phyloP scores from a whole-genome alignment of 2,329 filamentous ascomycete species.

The Geoglossum cookeanum region DNA sequence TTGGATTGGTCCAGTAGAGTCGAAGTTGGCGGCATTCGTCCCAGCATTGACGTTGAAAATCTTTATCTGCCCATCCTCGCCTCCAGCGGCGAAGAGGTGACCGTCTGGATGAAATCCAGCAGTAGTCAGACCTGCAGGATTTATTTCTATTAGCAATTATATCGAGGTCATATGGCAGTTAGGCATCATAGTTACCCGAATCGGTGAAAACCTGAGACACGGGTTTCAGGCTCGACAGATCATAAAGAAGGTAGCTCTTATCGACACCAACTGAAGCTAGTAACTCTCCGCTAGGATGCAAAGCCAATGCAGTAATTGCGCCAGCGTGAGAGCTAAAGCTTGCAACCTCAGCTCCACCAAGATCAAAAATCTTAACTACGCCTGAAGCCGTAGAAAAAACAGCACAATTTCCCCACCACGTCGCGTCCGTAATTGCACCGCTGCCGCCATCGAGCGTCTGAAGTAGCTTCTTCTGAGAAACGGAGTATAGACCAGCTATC shows the following conservation, averaged over 20 bases:
- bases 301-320: slow-evolving; percentile 52
- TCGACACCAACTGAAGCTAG: slow-evolving; percentile 76
- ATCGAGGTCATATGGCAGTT: neutral
- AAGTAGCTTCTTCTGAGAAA: slow-evolving; percentile 56
- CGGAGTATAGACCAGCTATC: slow-evolving; percentile 57
- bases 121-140: slow-evolving; percentile 43
- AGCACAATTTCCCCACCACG: slow-evolving; percentile 49
- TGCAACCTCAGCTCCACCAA: slow-evolving; percentile 48
- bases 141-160: slow-evolving; percentile 14
- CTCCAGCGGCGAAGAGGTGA: slow-evolving; percentile 77
- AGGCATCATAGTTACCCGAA: slow-evolving; percentile 39
- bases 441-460: slow-evolving; percentile 43
- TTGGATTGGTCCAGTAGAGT: slow-evolving; percentile 44
- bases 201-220: slow-evolving; percentile 66
- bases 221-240: slow-evolving; percentile 45
- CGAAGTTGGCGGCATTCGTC: slow-evolving; percentile 56
- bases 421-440: slow-evolving; percentile 44
- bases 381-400: slow-evolving; percentile 59
- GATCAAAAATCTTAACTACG: slow-evolving; percentile 54
- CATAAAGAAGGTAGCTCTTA: slow-evolving; percentile 85
- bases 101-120: slow-evolving; percentile 90
- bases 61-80: slow-evolving; percentile 61
- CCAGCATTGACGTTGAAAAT: slow-evolving; percentile 76
- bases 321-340: slow-evolving; percentile 70
- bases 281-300: slow-evolving; percentile 69